phyloP scores from a whole-genome alignment of 257 asterid genomes.

The Plantago ovata region DNA sequence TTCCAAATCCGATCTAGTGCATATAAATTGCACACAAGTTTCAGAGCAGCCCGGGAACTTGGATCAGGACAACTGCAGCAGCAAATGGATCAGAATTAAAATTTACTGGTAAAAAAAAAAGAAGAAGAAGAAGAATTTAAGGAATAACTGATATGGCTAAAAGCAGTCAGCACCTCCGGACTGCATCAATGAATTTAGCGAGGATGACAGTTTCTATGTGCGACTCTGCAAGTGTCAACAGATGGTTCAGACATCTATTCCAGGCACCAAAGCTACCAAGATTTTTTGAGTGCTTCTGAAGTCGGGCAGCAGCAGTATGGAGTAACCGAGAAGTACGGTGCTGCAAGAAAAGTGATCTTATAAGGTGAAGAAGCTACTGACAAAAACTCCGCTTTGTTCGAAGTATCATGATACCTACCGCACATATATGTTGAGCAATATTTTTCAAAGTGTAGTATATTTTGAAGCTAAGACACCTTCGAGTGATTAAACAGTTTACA shows the following conservation, averaged over 20 bases:
- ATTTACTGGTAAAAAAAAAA: slow-evolving; percentile 15
- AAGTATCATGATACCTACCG: too few relatives aligned
- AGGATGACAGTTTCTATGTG: slow-evolving; percentile 89
- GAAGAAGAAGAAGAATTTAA: too few relatives aligned
- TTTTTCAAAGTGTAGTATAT: too few relatives aligned
- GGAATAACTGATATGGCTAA: not conserved
- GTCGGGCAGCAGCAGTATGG: slow-evolving; percentile 84
- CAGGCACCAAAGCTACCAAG: slow-evolving; percentile 96
- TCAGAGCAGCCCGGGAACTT: slow-evolving; percentile 64
- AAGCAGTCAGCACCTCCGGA: slow-evolving; percentile 44
- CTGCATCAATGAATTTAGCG: slow-evolving; percentile 80
- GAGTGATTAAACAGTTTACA: not conserved
- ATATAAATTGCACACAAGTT: slow-evolving; percentile 87
- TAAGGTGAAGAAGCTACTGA: not conserved
- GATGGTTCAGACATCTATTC: slow-evolving; percentile 97
- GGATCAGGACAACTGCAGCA: slow-evolving; percentile 73
- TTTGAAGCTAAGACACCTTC: not conserved
- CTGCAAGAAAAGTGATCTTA: slow-evolving; percentile 38
- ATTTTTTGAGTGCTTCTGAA: slow-evolving; percentile 79
- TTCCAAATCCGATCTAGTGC: slow-evolving; percentile 97
- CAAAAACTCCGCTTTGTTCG: too few relatives aligned
- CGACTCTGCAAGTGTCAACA: slow-evolving; percentile 92
- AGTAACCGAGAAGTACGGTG: slow-evolving; percentile 92
- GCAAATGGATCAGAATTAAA: slow-evolving; percentile 6
- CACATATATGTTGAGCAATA: too few relatives aligned